A percentile compares a stretch with the other conserved stretches of the same genome.
These are phyloP conservation scores for Pyropia yezoensis DNA, from an alignment of 23 red algal genomes.

Conservation along the genomic window DNA sequence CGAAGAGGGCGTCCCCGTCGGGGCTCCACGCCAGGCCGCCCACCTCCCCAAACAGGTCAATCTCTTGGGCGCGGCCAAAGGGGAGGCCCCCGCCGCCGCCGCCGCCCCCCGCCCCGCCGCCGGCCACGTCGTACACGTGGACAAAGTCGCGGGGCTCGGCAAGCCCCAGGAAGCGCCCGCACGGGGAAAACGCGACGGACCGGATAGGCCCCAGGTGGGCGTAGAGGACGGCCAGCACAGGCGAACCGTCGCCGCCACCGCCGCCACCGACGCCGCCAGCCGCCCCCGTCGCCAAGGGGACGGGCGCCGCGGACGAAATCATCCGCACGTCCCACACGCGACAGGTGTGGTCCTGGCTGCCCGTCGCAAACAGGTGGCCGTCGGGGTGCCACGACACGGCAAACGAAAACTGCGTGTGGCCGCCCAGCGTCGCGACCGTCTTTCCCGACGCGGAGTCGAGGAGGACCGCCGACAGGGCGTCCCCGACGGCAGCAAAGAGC, in stretches of 20 bases:
- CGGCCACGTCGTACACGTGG: constrained; percentile 73
- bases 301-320: constrained; percentile 7
- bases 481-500: constrained; percentile 63
- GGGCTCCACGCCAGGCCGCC: constrained; percentile 63
- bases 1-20: constrained; percentile 45
- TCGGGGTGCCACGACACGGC: constrained; percentile 87
- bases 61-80: constrained; percentile 62
- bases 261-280: too few relatives aligned
- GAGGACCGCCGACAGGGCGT: constrained; percentile 44
- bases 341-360: constrained; percentile 83
- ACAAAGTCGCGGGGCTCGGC: constrained; percentile 85
- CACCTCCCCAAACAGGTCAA: constrained; percentile 87
- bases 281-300: too few relatives aligned
- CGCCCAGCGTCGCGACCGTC: constrained; percentile 34
- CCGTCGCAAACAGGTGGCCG: constrained; percentile 75
- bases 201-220: constrained; percentile 68
- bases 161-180: constrained; percentile 58
- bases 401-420: constrained; percentile 83
- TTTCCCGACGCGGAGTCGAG: constrained; percentile 40
- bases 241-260: neutral
- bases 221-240: constrained; percentile 26
- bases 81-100: neutral
- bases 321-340: constrained; percentile 88
- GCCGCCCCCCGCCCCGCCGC: constrained; percentile 1
- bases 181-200: constrained; percentile 61